Conservation (phyloP, 1,139 yeast genomes). For the Candida smagusa region DNA sequence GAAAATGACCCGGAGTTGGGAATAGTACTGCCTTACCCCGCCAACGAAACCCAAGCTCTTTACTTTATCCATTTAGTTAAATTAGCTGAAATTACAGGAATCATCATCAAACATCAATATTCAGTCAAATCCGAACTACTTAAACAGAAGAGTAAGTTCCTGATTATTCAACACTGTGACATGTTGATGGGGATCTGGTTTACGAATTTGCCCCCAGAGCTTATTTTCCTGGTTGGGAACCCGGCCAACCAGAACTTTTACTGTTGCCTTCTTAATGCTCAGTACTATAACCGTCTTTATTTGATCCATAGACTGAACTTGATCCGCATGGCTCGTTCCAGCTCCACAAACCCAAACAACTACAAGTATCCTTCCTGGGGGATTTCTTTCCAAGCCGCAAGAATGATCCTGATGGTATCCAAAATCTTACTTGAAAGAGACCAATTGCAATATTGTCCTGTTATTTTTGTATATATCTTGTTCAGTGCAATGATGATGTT, state of each 20-base stretch:
- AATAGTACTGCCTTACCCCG: constrained; percentile 42
- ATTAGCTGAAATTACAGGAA: constrained; percentile 71
- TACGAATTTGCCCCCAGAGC: constrained; percentile 60
- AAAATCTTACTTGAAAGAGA: constrained; percentile 55
- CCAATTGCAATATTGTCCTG: constrained; percentile 54
- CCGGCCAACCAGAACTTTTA: constrained; percentile 50
- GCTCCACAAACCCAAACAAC: constrained; percentile 42
- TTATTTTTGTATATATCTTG: constrained; percentile 53
- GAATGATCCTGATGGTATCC: constrained; percentile 69
- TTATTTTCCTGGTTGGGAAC: constrained; percentile 62
- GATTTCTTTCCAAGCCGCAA: constrained; percentile 80
- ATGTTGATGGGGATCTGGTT: constrained; percentile 81
- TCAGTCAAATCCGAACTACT: constrained; percentile 65
- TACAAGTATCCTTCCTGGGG: constrained; percentile 78
- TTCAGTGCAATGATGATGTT: constrained; percentile 73
- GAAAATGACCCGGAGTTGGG: constrained; percentile 52
- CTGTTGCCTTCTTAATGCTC: constrained; percentile 63
- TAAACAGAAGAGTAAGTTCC: constrained; percentile 45
- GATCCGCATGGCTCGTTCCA: constrained; percentile 46
- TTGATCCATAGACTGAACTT: constrained; percentile 72
- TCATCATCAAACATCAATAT: constrained; percentile 68
- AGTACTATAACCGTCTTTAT: constrained; percentile 70
- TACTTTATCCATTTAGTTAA: constrained; percentile 65
- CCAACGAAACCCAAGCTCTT: constrained; percentile 47
- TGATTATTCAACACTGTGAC: constrained; percentile 70